Conservation (phyloP, 2,329 filamentous ascomycete genomes). For the Apiospora phragmitis region DNA sequence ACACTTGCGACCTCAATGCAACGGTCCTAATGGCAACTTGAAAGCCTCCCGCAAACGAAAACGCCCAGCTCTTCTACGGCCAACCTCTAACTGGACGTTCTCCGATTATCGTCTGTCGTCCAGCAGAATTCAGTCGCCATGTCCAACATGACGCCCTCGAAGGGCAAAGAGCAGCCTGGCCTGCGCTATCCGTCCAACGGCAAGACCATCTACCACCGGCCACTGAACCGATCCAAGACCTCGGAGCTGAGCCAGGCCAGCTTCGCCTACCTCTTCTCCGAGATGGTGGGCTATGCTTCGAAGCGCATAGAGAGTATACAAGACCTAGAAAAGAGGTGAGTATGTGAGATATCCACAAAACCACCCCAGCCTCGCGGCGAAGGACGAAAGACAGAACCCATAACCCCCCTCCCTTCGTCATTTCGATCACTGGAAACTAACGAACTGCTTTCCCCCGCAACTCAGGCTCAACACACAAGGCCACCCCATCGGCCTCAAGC, state of each 20-base stretch:
- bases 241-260: slow-evolving; percentile 88
- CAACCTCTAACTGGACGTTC: not conserved
- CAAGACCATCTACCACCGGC: slow-evolving; percentile 97
- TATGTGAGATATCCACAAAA: slow-evolving; percentile 6
- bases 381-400: not conserved
- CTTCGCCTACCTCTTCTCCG: slow-evolving; percentile 94
- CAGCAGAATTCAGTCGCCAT: slow-evolving; percentile 33
- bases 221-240: slow-evolving; percentile 85
- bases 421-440: not conserved
- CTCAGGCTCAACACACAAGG: slow-evolving; percentile 85
- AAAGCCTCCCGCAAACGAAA: not conserved
- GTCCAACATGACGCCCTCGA: slow-evolving; percentile 51
- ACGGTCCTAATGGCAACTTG: not conserved
- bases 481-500: slow-evolving; percentile 88
- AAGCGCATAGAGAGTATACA: slow-evolving; percentile 86
- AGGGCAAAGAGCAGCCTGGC: slow-evolving; percentile 55
- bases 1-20: not conserved
- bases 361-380: slow-evolving; percentile 12
- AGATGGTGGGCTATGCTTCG: slow-evolving; percentile 97
- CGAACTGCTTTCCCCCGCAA: not conserved
- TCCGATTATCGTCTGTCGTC: not conserved
- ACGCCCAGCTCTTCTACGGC: not conserved
- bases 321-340: slow-evolving; percentile 86
- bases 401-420: not conserved
- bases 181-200: slow-evolving; percentile 88